Conservation (phyloP, 2,329 filamentous ascomycete species). For the Beauveria scarabaeidicola region DNA sequence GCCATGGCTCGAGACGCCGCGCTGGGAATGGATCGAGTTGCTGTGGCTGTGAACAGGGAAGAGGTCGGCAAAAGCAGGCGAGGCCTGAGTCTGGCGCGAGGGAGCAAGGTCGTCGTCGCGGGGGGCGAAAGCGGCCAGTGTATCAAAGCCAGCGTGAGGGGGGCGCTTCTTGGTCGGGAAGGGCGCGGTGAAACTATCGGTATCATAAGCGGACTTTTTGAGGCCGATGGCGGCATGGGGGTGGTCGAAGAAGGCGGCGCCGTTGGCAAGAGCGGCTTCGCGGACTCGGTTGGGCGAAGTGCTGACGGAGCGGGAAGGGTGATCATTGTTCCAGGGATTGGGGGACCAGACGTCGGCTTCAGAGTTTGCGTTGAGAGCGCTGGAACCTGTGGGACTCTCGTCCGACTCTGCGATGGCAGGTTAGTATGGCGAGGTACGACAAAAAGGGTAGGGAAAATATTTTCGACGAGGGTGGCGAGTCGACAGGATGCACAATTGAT, state of each 20-base stretch:
- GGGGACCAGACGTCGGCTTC: conserved; percentile 57
- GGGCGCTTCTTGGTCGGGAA: conserved; percentile 24
- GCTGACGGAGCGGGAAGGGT: conserved; percentile 34
- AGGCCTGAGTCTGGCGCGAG: conserved; percentile 44
- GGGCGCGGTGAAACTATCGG: conserved; percentile 18
- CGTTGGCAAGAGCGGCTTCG: conserved; percentile 35
- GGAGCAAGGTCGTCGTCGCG: conserved; percentile 48
- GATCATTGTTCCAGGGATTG: conserved; percentile 52
- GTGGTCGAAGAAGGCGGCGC: conserved; percentile 37
- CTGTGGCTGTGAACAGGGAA: conserved; percentile 31
- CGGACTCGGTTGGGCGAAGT: conserved; percentile 52
- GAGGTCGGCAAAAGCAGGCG: conserved; percentile 26
- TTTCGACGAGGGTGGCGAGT: background rate
- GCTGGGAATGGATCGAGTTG: conserved; percentile 38
- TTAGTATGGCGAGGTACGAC: background rate
- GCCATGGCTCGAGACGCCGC: conserved; percentile 35
- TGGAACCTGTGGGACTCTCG: conserved; percentile 52
- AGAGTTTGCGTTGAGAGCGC: conserved; percentile 59
- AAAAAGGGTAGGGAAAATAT: background rate
- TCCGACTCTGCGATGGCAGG: conserved; percentile 20
- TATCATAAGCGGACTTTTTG: conserved; percentile 22
- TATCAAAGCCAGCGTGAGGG: conserved; percentile 31
- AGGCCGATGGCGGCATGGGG: conserved; percentile 37
- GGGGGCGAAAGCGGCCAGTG: conserved; percentile 22
- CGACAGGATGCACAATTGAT: background rate